Evolutionary conservation across 257 asterid species (phyloP), one percentile per base, ranked within the genome.

Genomic region (Fraxinus excelsior): DNA sequence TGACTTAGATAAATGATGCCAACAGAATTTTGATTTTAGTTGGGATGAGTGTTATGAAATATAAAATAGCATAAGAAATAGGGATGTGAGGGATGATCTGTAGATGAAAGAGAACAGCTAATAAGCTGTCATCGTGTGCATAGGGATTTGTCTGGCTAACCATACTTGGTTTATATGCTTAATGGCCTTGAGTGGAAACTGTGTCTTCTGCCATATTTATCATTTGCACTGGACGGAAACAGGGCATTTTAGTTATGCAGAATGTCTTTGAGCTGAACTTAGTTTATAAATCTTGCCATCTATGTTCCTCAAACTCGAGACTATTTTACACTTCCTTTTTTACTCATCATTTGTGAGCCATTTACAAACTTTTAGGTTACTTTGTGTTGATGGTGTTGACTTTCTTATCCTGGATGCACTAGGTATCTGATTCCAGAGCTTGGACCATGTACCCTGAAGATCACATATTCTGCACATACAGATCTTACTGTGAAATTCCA

Each of bases 401-500:
- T 74, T 74, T 71, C 38, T 73, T 28, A 32, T 74, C 51, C 73
- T 77, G 74, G 82, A 29, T 82, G 31, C 75, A 77, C 72, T 88
- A 94, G 97, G 70, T 94, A 92, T 80, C 85, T 94, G 85, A 94
- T 94, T 81, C 97, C 97, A 4, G 90, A 92, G 75, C 95, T 94
- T 26, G 97, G 97, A 31, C 97, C 96, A 23, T 94, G 98, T 82
- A 79, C 94, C 46, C 95, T 94, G 71, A 87, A 88, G 84, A 94
- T 94, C 77, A 92, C 97, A 23, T 94, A 91, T 82, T 94, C 98
- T 56, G 98, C 97, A 11, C 98, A 94, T 82, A 94, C 97, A 53
- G 98, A 94, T 80, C 87, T 94, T 86, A 94, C 92, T 28, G 98
- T 94, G 67, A 94, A 94, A 84, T 94, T 94, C 82, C 97, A 92